Evolutionary conservation across 768 basidiomycete species (phyloP).

Genomic region (Mycena vulgaris): DNA sequence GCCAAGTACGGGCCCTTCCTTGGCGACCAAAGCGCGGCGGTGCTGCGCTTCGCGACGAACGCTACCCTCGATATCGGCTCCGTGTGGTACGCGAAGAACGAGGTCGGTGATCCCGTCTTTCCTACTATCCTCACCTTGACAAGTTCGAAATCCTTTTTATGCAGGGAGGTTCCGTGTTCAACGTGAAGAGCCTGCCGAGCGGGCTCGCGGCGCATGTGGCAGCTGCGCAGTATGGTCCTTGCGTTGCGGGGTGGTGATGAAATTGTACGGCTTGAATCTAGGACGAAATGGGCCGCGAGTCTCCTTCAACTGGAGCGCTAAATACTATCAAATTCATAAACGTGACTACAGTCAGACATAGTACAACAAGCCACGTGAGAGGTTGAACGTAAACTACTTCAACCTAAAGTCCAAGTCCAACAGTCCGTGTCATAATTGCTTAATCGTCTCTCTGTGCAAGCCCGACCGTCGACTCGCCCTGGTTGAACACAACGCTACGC

Average conservation of each 20-base stretch:
- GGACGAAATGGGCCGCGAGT: not conserved
- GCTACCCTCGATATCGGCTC: constrained; percentile 43
- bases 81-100: constrained; percentile 42
- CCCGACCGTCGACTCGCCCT: constrained; percentile 27
- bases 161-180: constrained; percentile 47
- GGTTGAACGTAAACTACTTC: constrained; percentile 28
- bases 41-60: constrained; percentile 44
- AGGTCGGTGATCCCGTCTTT: constrained; percentile 37
- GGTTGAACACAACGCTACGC: constrained; percentile 40
- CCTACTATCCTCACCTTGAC: constrained; percentile 1
- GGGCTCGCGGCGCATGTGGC: constrained; percentile 49
- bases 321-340: constrained; percentile 30
- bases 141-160: constrained; percentile 41
- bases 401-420: constrained; percentile 19
- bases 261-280: no score
- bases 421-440: not conserved
- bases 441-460: constrained; percentile 36
- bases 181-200: constrained; percentile 47
- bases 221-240: constrained; percentile 43
- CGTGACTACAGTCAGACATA: constrained; percentile 18
- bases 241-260: not conserved
- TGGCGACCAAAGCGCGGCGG: constrained; percentile 40
- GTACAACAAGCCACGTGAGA: constrained; percentile 12
- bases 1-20: constrained; percentile 41
- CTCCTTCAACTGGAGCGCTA: constrained; percentile 15